Evolutionary conservation across 495 filamentous ascomycete species (phyloP).

Genomic region (Talaromyces thailandensis): DNA sequence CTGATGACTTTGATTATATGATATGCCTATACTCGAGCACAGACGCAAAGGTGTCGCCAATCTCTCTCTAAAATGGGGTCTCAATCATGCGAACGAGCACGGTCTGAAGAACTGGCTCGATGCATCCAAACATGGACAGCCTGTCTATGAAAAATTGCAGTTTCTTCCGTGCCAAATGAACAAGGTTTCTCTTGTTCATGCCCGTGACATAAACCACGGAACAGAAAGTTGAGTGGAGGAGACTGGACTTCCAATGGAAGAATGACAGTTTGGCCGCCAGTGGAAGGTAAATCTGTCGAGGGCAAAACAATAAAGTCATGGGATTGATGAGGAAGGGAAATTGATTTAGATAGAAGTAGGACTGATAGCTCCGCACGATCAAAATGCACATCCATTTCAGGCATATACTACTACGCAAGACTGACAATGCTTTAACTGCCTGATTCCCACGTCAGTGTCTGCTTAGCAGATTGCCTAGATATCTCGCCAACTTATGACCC

Average conservation of each 20-base stretch:
- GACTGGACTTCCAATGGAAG: conserved; percentile 10
- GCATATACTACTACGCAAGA: neutral
- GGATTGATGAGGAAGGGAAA: neutral
- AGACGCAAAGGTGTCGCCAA: conserved; percentile 17
- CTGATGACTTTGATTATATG: neutral
- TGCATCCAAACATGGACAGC: conserved; percentile 14
- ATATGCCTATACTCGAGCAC: conserved; percentile 4
- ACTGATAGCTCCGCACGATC: neutral
- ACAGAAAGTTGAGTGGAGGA: conserved; percentile 15
- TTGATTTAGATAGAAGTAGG: neutral
- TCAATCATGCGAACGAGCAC: conserved; percentile 17
- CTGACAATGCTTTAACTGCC: neutral
- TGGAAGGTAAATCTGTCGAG: conserved; percentile 13
- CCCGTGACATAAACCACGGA: neutral
- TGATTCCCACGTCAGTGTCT: neutral
- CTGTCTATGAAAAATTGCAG: conserved; percentile 18
- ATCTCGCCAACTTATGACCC: neutral
- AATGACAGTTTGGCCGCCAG: conserved; percentile 17
- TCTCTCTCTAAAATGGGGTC: conserved; percentile 21
- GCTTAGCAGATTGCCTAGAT: neutral
- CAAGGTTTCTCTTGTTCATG: conserved; percentile 8
- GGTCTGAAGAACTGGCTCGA: conserved; percentile 20
- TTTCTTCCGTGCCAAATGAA: conserved; percentile 8
- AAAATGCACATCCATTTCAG: neutral
- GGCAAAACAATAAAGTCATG: conserved; percentile 2